phyloP scores from a whole-genome alignment of 192 early-diverging fungal species.

The Entomortierella beljakovae region DNA sequence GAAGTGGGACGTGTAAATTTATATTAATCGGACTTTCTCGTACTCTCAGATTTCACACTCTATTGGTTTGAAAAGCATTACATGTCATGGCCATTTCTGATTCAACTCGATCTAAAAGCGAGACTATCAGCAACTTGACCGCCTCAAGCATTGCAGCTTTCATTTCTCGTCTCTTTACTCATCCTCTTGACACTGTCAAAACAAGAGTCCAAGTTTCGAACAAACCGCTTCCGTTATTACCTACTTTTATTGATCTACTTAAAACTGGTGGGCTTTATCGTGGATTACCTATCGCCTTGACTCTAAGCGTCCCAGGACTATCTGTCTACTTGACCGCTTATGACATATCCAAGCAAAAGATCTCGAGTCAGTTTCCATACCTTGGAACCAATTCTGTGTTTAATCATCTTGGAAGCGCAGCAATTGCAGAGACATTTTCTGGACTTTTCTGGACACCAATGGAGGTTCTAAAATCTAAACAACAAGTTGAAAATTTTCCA shows the following conservation, averaged over 20 bases:
- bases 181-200: conserved; percentile 86
- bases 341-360: conserved; percentile 66
- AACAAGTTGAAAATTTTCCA: conserved; percentile 64
- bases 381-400: conserved; percentile 45
- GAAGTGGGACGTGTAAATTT: no score
- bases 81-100: neutral
- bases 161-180: conserved; percentile 68
- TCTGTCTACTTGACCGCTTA: conserved; percentile 79
- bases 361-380: conserved; percentile 38
- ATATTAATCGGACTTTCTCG: no score
- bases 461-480: conserved; percentile 83
- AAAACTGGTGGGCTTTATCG: conserved; percentile 65
- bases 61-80: no score
- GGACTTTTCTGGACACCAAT: conserved; percentile 87
- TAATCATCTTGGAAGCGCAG: conserved; percentile 70
- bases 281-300: conserved; percentile 75
- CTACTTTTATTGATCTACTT: conserved; percentile 26
- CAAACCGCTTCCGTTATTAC: conserved; percentile 20
- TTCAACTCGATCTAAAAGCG: neutral
- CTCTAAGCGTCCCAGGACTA: conserved; percentile 78
- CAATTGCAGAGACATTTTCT: conserved; percentile 70
- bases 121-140: conserved; percentile 45
- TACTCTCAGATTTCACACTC: no score
- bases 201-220: conserved; percentile 69
- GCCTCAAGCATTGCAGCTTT: conserved; percentile 69